A percentile compares a stretch with the other conserved stretches of the same genome.
These are phyloP conservation scores for Beauveria sp. DNA, from an alignment of 2,329 filamentous ascomycete species.

Conservation along the genomic window DNA sequence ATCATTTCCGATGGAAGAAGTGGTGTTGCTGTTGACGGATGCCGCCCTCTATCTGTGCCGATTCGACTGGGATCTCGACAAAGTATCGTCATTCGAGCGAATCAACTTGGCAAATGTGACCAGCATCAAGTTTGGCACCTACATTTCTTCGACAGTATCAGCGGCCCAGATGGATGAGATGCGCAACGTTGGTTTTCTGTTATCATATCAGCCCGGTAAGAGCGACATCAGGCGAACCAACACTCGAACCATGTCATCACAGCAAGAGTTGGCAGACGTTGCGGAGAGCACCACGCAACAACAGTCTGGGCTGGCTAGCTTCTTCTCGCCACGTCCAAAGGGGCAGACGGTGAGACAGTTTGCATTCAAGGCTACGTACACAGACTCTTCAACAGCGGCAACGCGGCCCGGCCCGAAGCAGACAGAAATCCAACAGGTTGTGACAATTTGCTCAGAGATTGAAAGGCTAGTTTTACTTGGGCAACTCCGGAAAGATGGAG, in stretches of 20 bases:
- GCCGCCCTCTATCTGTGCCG: conserved; percentile 79
- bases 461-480: conserved; percentile 54
- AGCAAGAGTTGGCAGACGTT: conserved; percentile 23
- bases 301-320: conserved; percentile 30
- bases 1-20: conserved; percentile 75
- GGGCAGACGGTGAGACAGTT: conserved; percentile 32
- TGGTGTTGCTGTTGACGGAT: conserved; percentile 79
- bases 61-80: conserved; percentile 93
- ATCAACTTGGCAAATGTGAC: conserved; percentile 69
- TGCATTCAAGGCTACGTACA: conserved; percentile 50
- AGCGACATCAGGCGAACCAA: conserved; percentile 72
- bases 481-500: conserved; percentile 33
- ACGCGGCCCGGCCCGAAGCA: conserved; percentile 38
- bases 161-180: conserved; percentile 66
- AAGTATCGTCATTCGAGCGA: conserved; percentile 85
- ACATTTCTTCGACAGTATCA: conserved; percentile 83
- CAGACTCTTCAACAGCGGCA: conserved; percentile 47
- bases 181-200: conserved; percentile 75
- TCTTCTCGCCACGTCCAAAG: conserved; percentile 33
- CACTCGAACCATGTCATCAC: conserved; percentile 67
- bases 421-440: conserved; percentile 49
- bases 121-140: conserved; percentile 71
- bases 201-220: conserved; percentile 67
- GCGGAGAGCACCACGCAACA: conserved; percentile 16
- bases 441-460: conserved; percentile 67